Base-by-base conservation (phyloP, 2,329 filamentous ascomycete genomes). In the Colletotrichum graminicola region DNA sequence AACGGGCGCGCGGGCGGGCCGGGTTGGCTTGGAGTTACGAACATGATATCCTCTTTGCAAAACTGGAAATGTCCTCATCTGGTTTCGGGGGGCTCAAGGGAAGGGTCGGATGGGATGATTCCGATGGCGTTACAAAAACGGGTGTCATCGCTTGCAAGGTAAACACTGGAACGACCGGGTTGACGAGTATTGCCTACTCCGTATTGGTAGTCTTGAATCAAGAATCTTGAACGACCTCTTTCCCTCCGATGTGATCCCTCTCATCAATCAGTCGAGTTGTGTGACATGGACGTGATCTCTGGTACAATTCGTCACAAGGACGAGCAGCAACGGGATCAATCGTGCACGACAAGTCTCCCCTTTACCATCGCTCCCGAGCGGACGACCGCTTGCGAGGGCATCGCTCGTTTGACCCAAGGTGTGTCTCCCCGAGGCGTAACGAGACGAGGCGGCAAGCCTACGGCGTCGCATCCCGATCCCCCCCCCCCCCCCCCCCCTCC, bases 161-260 rank as follows among this genome's bases (percentile, higher is more conserved):
- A 29, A 26, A 26, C 54, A 56, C 67, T 10, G 62, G 34, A 23
- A 23, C 54, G 23, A 41, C 34, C 7, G 39, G 18, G 34, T 54
- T 69, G 59, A 39, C 45, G 47, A 47, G 23, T 49, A 66, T 60
- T 26, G 49, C 54, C 65, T 60, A 55, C 29, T 21, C 32, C 23
- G 54, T 49, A 69, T 12, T 66, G 54, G 55, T 69, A 69, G 62
- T 69, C 36, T 66, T 16, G 39, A 60, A 63, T 49, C 59, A 56
- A 29, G 47, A 11, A 14, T 34, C 14, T 43, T 34, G 18, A 23
- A 39, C 21, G 21, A 23, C 21, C 2, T 1, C 21, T 14, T 39
- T 2, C 10, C 32, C 29, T 29, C 34, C 5, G 5, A 34, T 7
- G 11, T 8, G 14, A 2, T 3, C 10, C n/a, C 18, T 39, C 16